Percentiles rank a stretch among this genome's conserved stretches.
Conservation (phyloP, 495 filamentous ascomycete species). For the Penicillium turbatum region DNA sequence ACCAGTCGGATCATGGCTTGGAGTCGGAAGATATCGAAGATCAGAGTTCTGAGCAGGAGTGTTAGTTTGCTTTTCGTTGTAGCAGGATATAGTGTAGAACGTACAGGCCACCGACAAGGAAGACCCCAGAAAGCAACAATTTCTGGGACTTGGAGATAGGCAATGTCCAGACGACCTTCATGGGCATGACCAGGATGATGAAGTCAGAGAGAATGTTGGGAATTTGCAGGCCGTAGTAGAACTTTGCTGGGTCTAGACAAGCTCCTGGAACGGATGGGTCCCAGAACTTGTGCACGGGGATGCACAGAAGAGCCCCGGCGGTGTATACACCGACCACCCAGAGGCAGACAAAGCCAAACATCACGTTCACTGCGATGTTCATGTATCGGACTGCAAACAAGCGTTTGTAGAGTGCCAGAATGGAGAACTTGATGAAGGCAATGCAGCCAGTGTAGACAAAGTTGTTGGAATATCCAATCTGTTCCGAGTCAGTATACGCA, state of each 20-base stretch:
- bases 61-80: background rate
- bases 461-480: slow-evolving; percentile 29
- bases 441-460: slow-evolving; percentile 31
- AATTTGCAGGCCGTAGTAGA: slow-evolving; percentile 35
- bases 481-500: background rate
- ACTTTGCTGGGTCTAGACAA: slow-evolving; percentile 29
- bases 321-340: slow-evolving; percentile 31
- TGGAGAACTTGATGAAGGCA: slow-evolving; percentile 40
- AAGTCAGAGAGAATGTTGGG: slow-evolving; percentile 42
- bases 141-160: slow-evolving; percentile 37
- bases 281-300: slow-evolving; percentile 33
- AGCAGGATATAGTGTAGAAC: slow-evolving; percentile 3
- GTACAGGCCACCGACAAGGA: slow-evolving; percentile 39
- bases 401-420: slow-evolving; percentile 39
- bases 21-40: slow-evolving; percentile 21
- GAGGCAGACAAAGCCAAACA: slow-evolving; percentile 26
- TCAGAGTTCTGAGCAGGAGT: slow-evolving; percentile 12
- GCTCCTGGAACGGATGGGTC: slow-evolving; percentile 20
- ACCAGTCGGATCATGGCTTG: slow-evolving; percentile 20
- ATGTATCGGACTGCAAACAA: slow-evolving; percentile 31
- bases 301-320: slow-evolving; percentile 30
- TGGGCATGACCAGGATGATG: slow-evolving; percentile 43
- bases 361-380: slow-evolving; percentile 22
- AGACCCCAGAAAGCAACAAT: slow-evolving; percentile 35
- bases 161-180: slow-evolving; percentile 41